phyloP scores from a whole-genome alignment of 169 alveolate species.

The Plasmodium vivax region DNA sequence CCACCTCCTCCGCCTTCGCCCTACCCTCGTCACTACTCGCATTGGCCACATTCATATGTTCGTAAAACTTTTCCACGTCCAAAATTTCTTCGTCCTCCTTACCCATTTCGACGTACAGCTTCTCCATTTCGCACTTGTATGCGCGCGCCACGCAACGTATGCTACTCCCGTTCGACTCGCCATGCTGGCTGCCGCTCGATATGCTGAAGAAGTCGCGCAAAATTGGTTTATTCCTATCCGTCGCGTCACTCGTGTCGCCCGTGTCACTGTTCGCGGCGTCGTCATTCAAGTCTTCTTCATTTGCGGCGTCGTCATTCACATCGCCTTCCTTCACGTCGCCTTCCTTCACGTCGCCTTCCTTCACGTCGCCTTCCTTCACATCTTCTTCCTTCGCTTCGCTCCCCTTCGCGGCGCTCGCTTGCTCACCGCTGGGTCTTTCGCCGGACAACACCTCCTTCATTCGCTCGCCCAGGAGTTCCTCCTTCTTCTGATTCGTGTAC shows the following conservation, averaged over 20 bases:
- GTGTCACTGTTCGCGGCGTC: neutral
- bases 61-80: constrained; percentile 15
- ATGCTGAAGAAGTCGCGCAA: neutral
- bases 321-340: neutral
- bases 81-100: constrained; percentile 8
- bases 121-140: constrained; percentile 10
- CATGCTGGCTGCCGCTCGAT: neutral
- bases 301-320: neutral
- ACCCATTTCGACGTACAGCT: constrained; percentile 15
- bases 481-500: neutral
- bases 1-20: constrained; percentile 1
- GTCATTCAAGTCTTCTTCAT: neutral
- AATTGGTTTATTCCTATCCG: neutral
- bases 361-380: neutral
- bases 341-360: neutral
- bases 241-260: neutral
- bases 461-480: neutral
- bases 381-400: neutral
- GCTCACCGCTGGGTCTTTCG: neutral
- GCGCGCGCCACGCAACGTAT: neutral
- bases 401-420: neutral
- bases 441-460: neutral
- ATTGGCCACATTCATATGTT: neutral
- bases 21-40: neutral
- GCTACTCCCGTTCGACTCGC: neutral